Evolutionary conservation across 371 early-diverging fungal genomes (phyloP).

Genomic region (Entomophthora muscae): DNA sequence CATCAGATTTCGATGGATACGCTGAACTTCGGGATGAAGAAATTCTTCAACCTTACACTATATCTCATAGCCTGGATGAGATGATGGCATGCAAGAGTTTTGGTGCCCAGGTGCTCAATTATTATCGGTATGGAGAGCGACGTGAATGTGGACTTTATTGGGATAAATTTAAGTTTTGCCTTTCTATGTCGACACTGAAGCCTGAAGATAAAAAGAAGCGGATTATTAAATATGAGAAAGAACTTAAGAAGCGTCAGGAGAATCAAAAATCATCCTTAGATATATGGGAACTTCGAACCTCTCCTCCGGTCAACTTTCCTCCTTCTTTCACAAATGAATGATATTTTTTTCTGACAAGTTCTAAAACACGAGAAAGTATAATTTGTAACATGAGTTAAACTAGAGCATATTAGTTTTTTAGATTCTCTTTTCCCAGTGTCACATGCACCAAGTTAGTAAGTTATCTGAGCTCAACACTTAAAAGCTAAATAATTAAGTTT

Average conservation of each 20-base stretch:
- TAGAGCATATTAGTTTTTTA: no score
- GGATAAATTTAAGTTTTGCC: slow-evolving; percentile 1
- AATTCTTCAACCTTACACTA: neutral
- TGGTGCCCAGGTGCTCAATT: neutral
- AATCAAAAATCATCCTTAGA: neutral
- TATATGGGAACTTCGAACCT: neutral
- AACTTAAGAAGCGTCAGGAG: neutral
- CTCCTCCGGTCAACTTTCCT: neutral
- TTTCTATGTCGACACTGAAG: neutral
- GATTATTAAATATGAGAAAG: neutral
- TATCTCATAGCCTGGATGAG: neutral
- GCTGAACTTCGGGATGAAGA: neutral
- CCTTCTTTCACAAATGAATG: no score
- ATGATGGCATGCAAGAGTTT: neutral
- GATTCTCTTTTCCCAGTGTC: no score
- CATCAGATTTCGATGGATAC: neutral
- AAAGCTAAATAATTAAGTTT: no score
- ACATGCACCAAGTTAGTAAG: no score
- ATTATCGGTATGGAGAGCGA: neutral
- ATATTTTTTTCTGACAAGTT: no score
- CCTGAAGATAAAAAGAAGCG: neutral
- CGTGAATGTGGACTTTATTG: neutral
- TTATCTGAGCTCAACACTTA: no score
- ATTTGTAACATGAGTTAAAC: no score
- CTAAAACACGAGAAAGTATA: no score